Evolutionary conservation across 805 yeast species (phyloP).

Genomic region (Pichia deserticola): DNA sequence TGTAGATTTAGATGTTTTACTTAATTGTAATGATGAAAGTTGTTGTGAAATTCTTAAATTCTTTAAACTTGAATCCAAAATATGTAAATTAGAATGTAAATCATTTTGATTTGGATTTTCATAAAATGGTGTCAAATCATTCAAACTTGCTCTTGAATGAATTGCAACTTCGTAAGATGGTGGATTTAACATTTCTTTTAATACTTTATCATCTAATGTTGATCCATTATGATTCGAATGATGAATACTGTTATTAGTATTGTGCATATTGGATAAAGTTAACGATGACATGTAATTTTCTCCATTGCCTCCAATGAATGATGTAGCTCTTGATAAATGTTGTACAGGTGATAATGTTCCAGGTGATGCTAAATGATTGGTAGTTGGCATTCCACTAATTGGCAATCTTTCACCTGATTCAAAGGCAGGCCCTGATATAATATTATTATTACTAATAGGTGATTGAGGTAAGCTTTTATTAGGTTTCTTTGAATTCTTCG

Average conservation of each 20-base stretch:
- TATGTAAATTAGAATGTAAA: conserved; percentile 21
- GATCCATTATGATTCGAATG: background rate
- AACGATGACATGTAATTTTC: background rate
- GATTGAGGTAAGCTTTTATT: background rate
- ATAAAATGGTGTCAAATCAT: conserved; percentile 67
- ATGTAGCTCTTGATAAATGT: conserved; percentile 53
- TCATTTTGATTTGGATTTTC: conserved; percentile 29
- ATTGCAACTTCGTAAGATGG: conserved; percentile 84
- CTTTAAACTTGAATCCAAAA: conserved; percentile 26
- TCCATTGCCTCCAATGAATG: conserved; percentile 27
- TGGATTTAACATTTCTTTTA: conserved; percentile 42
- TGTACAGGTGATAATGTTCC: conserved; percentile 47
- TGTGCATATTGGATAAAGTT: background rate
- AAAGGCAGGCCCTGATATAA: conserved; percentile 19
- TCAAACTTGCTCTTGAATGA: conserved; percentile 39
- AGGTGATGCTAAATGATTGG: conserved; percentile 26
- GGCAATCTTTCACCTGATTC: conserved; percentile 12
- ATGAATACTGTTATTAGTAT: background rate
- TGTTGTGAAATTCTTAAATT: conserved; percentile 13
- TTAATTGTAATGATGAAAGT: background rate
- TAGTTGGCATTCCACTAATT: background rate
- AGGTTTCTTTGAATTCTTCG: background rate
- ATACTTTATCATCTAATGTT: background rate
- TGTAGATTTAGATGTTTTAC: background rate
- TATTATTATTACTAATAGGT: background rate